Evolutionary conservation across 495 filamentous ascomycete species (phyloP).

Genomic region (Talaromyces stipitatus): DNA sequence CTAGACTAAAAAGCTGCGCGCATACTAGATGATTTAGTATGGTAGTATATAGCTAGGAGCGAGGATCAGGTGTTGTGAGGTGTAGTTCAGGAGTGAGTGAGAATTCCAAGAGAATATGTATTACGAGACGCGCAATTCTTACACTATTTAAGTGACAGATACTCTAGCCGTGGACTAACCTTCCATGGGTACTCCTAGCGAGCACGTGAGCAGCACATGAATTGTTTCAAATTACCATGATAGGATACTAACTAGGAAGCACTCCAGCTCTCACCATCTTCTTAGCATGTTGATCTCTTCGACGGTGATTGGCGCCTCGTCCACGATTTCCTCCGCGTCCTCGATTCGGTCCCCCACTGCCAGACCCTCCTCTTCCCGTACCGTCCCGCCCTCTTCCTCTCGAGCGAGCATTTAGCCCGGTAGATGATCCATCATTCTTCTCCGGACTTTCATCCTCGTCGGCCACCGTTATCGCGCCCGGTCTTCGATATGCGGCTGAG

Average conservation of each 20-base stretch:
- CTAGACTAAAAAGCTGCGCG: no score
- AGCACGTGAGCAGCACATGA: no score
- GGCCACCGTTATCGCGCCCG: conserved; percentile 10
- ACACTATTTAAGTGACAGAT: no score
- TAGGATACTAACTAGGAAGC: conserved; percentile 35
- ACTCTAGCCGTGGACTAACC: no score
- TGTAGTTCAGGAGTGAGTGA: no score
- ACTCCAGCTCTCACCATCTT: conserved; percentile 66
- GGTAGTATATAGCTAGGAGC: no score
- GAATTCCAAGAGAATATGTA: no score
- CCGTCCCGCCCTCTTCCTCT: conserved; percentile 13
- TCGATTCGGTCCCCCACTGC: conserved; percentile 43
- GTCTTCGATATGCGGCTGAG: conserved; percentile 49
- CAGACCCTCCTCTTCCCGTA: conserved; percentile 38
- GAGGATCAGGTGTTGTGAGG: no score
- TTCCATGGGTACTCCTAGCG: no score
- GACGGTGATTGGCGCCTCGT: conserved; percentile 64
- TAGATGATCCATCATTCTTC: conserved; percentile 17
- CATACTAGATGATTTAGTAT: no score
- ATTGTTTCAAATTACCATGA: no score
- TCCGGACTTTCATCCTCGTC: conserved; percentile 31
- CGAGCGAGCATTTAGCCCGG: conserved; percentile 10
- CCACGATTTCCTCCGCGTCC: conserved; percentile 40
- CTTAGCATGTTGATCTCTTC: conserved; percentile 64
- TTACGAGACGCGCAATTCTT: no score